Conservation (phyloP, 192 early-diverging fungal genomes). For the Podila verticillata region DNA sequence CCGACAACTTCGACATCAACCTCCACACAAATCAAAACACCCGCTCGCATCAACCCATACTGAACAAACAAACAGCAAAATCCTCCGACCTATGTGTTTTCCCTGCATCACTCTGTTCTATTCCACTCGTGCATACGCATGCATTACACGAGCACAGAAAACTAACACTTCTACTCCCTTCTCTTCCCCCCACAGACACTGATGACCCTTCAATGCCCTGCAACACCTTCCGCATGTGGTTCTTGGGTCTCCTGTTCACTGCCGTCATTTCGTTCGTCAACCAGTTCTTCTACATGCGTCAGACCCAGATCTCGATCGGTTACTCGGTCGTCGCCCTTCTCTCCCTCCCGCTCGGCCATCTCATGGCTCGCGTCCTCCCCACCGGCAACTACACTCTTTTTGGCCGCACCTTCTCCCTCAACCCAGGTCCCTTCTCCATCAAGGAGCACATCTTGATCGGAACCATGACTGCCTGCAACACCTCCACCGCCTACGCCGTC, state of each 20-base stretch:
- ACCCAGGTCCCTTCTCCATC: constrained; percentile 66
- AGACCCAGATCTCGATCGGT: constrained; percentile 45
- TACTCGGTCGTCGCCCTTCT: constrained; percentile 59
- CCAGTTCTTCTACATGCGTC: constrained; percentile 63
- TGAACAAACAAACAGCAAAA: not conserved
- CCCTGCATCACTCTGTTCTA: too few species aligned
- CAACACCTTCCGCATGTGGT: constrained; percentile 63
- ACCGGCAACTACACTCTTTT: constrained; percentile 51
- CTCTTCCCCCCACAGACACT: constrained; percentile 39
- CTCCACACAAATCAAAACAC: not conserved
- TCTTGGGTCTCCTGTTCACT: constrained; percentile 54
- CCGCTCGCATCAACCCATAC: not conserved
- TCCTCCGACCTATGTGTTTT: too few species aligned
- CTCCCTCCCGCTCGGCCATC: constrained; percentile 55
- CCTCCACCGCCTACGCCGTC: constrained; percentile 56
- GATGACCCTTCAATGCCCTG: constrained; percentile 60
- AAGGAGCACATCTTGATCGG: constrained; percentile 70
- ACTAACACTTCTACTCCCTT: not conserved
- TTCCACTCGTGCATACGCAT: not conserved
- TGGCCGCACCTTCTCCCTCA: constrained; percentile 52
- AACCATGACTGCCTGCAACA: constrained; percentile 56
- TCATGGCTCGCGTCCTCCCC: constrained; percentile 54
- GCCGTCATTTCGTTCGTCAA: constrained; percentile 56
- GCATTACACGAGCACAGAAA: not conserved
- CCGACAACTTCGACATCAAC: not conserved